Conservation (phyloP, 1,284 basidiomycete species). For the Gymnopus androsaceus region DNA sequence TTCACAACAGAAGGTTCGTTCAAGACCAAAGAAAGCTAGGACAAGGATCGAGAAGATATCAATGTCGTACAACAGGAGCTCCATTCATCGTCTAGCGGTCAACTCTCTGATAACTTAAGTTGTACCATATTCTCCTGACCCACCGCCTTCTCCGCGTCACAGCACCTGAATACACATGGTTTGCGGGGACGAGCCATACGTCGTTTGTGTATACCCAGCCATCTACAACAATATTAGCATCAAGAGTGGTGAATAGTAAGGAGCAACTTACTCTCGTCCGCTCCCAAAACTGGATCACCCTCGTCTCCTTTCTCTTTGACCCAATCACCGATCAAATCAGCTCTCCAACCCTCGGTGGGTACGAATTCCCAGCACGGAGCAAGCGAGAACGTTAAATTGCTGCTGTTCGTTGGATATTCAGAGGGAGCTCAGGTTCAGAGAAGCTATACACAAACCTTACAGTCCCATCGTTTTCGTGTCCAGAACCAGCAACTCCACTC, state of each 20-base stretch:
- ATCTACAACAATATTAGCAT: constrained; percentile 37
- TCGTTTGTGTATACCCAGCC: constrained; percentile 82
- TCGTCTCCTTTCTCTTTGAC: constrained; percentile 16
- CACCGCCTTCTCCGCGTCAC: constrained; percentile 18
- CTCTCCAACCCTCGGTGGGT: constrained; percentile 73
- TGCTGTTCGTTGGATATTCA: constrained; percentile 43
- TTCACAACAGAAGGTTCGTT: too few species aligned
- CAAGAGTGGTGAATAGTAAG: not conserved
- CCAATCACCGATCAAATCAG: constrained; percentile 63
- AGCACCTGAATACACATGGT: constrained; percentile 41
- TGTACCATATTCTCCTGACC: constrained; percentile 15
- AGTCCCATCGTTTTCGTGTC: constrained; percentile 32
- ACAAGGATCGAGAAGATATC: too few species aligned
- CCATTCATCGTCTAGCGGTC: not conserved
- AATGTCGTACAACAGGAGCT: too few species aligned
- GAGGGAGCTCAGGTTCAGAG: constrained; percentile 3
- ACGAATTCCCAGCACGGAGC: constrained; percentile 71
- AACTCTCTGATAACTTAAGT: not conserved
- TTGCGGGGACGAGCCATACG: constrained; percentile 57
- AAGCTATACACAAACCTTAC: constrained; percentile 57
- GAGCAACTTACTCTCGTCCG: constrained; percentile 45
- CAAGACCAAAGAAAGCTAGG: too few species aligned
- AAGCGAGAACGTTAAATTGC: constrained; percentile 75
- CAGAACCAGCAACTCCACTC: constrained; percentile 48
- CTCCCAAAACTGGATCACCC: constrained; percentile 29